Base-by-base conservation (phyloP, 371 early-diverging fungal genomes). In the Capillidium heterosporum region DNA sequence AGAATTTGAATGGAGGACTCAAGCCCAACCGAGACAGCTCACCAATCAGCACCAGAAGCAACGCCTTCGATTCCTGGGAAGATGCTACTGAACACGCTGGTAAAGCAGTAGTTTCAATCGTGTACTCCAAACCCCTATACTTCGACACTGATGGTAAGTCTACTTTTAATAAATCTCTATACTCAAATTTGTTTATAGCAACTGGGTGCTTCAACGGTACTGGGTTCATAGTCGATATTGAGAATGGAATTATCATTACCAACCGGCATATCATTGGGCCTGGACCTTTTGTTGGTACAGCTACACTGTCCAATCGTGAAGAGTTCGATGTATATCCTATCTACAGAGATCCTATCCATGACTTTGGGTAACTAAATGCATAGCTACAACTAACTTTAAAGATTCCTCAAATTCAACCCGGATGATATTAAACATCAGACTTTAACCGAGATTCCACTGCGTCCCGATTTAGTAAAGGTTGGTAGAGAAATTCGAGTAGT, bases 171-270 rank as follows among this genome's bases (percentile, higher is more conserved):
- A 15, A 2, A 29, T 32, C 2, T 13, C 58, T 27, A 44, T 24
- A 17, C 23, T 32, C 26, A 3, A 27, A 44, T 17, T 44, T 19
- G 19, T 15, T 23, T 44, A 44, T 35, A 68, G 69, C 65, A 35
- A 63, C 69, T 26, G 63, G 64, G 40, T 64, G 63, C 0, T 64
- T 65, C 35, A 66, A 68, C 44, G 92, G 94, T 0, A 82, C 95
- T 10, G 95, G 95, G 13, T 94, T 94, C 64, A 82, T 95, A n/a
- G 92, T 95, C 0, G 94, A 95, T 62, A 85, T 83, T 8, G 60
- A 76, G 56, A 73, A 71, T 1, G 95, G 91, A 13, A 74, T 93
- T 39, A 88, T 93, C 48, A 73, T 93, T 32, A 85, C 95, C 11
- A 94, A 94, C 66, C 74, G 91, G 1, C 92, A 91, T 58, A 89